phyloP scores from a whole-genome alignment of 495 filamentous ascomycete genomes.

The Neurospora sp. region DNA sequence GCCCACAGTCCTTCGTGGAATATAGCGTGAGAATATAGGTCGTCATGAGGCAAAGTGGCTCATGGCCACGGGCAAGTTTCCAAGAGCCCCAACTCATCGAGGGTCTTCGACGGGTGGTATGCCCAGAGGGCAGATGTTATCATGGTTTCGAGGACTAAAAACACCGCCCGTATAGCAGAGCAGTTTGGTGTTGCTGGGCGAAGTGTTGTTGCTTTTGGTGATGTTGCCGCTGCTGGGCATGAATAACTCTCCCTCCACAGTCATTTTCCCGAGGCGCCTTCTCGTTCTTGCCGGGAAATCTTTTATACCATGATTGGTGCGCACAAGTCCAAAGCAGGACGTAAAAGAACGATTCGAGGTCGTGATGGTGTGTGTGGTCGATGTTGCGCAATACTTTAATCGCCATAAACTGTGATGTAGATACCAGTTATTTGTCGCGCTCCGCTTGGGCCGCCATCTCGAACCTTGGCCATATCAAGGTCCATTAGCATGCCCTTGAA shows the following conservation, averaged over 20 bases:
- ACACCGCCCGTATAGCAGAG: too few species aligned
- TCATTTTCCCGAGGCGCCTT: not conserved
- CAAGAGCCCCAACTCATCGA: too few species aligned
- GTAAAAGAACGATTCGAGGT: slow-evolving; percentile 33
- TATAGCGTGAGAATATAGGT: too few species aligned
- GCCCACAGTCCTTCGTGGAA: too few species aligned
- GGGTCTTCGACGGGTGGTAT: too few species aligned
- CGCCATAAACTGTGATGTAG: slow-evolving; percentile 25
- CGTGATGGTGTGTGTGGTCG: slow-evolving; percentile 27
- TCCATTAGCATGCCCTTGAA: not conserved
- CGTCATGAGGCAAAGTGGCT: too few species aligned
- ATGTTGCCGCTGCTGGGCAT: too few species aligned
- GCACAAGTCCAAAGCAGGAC: slow-evolving; percentile 24
- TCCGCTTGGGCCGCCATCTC: not conserved
- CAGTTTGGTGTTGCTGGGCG: too few species aligned
- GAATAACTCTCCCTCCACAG: not conserved
- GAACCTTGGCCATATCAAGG: not conserved
- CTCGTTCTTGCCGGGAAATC: slow-evolving; percentile 4
- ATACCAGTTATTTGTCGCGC: not conserved
- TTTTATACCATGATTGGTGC: not conserved
- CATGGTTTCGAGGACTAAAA: too few species aligned
- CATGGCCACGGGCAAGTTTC: too few species aligned
- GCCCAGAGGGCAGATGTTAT: too few species aligned
- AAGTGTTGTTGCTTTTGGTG: too few species aligned
- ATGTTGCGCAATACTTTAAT: slow-evolving; percentile 28